Evolutionary conservation across 768 basidiomycete species (phyloP), one percentile per base, ranked within the genome.

Genomic region (Leccinum aurantiacum): DNA sequence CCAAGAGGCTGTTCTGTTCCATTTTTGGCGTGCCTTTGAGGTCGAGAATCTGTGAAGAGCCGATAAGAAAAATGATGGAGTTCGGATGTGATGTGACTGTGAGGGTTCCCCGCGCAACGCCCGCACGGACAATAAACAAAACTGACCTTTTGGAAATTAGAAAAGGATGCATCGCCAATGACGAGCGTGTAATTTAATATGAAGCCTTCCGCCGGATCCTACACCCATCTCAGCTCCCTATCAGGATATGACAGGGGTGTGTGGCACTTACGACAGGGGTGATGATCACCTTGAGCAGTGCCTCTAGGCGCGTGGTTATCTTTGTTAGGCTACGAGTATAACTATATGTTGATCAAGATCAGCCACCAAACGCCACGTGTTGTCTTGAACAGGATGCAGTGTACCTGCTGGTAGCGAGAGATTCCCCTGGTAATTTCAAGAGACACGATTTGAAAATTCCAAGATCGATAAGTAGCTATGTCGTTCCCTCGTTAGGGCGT

Each of bases 101-200:
- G 11, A 46, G n/a, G 44, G 44, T 46, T 19, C 19, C 44, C 44
- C 11, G n/a, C 41, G 41, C 41, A n/a, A 46, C 11, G 10, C 44
- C 44, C n/a, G 17, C 38, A 41, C 48, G 55, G 41, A 17, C 31
- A 14, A 14, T 11, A 49, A 19, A n/a, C 13, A 22, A 27, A 50
- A n/a, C 75, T 41, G 35, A 90, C 94, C 86, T 99, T 99, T 79
- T 98, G 97, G 79, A 99, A 99, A 75, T 98, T 98, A 31, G 89
- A 90, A 74, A 95, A 95, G 2, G 95, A 95, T 6, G 90, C 88
- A 74, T 98, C 96, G 24, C 93, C 93, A 62, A 99, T 91, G 58
- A 98, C 82, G 25, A 98, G 81, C 8, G 93, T 95, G 70, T 98
- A 99, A 69, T 98, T 98, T 57, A 95, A 81, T 61, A 98, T 92